Percentiles rank a stretch among this genome's conserved stretches.
phyloP scores from a whole-genome alignment of 1,284 basidiomycete genomes.

The Puccinia sorghi region DNA sequence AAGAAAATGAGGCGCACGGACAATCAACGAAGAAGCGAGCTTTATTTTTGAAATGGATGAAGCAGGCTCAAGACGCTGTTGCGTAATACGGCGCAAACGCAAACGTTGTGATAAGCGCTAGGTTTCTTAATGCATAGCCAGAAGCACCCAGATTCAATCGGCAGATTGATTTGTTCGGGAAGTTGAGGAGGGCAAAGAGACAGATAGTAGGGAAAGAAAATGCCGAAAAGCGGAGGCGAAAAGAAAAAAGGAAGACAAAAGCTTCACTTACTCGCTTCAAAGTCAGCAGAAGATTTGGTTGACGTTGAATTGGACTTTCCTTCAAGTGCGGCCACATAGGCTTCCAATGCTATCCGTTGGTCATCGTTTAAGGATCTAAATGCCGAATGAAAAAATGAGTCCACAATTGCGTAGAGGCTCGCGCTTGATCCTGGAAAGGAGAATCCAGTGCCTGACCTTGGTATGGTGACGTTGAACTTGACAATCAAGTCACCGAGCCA shows the following conservation, averaged over 20 bases:
- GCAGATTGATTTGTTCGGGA: slow-evolving; percentile 4
- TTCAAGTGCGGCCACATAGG: slow-evolving; percentile 44
- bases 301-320: neutral
- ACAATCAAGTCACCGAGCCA: slow-evolving; percentile 82
- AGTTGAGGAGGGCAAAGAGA: neutral
- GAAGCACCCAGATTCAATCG: slow-evolving; percentile 6
- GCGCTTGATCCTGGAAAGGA: neutral
- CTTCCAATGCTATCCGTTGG: slow-evolving; percentile 39
- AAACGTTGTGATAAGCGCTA: neutral
- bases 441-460: slow-evolving; percentile 67
- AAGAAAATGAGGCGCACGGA: slow-evolving; percentile 11
- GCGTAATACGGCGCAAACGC: neutral
- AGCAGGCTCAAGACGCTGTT: neutral
- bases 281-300: slow-evolving; percentile 6
- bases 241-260: neutral
- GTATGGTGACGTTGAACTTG: slow-evolving; percentile 81
- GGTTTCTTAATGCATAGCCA: neutral
- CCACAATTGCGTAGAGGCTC: neutral
- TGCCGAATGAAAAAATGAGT: neutral
- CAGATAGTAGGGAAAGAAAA: neutral
- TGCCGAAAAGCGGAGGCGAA: neutral
- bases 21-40: neutral
- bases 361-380: slow-evolving; percentile 36
- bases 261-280: slow-evolving; percentile 13
- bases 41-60: neutral